These are phyloP conservation scores for Tricholoma furcatifolium DNA, from an alignment of 768 basidiomycete genomes.

Conservation along the genomic window DNA sequence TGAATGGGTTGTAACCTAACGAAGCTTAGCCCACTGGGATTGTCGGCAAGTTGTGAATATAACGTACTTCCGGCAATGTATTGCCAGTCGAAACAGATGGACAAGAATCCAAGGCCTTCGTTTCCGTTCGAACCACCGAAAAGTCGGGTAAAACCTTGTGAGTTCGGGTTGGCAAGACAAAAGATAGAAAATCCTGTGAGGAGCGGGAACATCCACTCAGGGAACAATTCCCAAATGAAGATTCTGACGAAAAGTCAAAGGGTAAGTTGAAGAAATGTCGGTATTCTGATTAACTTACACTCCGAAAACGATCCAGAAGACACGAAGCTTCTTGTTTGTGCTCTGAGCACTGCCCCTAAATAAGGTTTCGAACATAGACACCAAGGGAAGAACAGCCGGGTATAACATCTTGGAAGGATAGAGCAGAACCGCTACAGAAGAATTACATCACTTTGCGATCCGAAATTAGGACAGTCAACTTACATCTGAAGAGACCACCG, in stretches of 20 bases:
- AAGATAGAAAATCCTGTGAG: slow-evolving; percentile 56
- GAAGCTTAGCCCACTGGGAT: neutral
- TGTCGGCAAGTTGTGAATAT: neutral
- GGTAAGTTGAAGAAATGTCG: slow-evolving; percentile 18
- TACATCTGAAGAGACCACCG: slow-evolving; percentile 51
- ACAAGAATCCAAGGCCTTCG: slow-evolving; percentile 61
- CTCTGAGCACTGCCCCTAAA: slow-evolving; percentile 40
- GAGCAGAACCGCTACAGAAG: slow-evolving; percentile 36
- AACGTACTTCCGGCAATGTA: slow-evolving; percentile 45
- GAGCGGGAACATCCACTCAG: slow-evolving; percentile 60
- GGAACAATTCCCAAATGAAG: slow-evolving; percentile 49
- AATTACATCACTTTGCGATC: neutral
- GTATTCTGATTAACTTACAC: slow-evolving; percentile 25
- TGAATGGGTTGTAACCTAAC: slow-evolving; percentile 42
- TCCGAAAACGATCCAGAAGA: slow-evolving; percentile 48
- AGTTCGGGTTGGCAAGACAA: slow-evolving; percentile 52
- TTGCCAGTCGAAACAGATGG: slow-evolving; percentile 63
- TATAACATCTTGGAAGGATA: slow-evolving; percentile 57
- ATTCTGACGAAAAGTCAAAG: slow-evolving; percentile 27
- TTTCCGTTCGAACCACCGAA: slow-evolving; percentile 68
- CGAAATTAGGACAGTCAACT: slow-evolving; percentile 8
- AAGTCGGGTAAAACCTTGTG: slow-evolving; percentile 48
- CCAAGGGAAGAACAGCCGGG: slow-evolving; percentile 43
- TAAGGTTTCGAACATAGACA: slow-evolving; percentile 49
- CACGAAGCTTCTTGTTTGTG: slow-evolving; percentile 39